phyloP scores from a whole-genome alignment of 495 filamentous ascomycete genomes.

The Chaetomidium leptoderma region DNA sequence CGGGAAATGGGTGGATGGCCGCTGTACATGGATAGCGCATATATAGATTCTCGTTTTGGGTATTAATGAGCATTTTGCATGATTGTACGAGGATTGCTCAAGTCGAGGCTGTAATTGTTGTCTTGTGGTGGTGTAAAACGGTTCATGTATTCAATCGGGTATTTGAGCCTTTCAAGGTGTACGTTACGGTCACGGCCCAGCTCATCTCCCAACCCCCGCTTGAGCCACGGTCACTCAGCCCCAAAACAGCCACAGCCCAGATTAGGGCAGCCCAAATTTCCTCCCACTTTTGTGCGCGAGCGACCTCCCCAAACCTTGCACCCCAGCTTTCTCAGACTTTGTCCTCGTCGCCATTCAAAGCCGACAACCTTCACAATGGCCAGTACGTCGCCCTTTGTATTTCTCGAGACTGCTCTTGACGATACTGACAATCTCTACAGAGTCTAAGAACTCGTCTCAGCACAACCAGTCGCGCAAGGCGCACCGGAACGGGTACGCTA shows the following conservation, averaged over 20 bases:
- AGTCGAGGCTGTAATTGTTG: background rate
- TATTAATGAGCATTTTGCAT: background rate
- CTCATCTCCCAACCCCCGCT: background rate
- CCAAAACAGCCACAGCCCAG: conserved; percentile 24
- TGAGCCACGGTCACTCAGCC: conserved; percentile 24
- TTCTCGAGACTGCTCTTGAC: background rate
- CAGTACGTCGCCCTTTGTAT: conserved; percentile 37
- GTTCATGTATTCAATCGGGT: too few species aligned
- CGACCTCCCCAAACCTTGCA: conserved; percentile 26
- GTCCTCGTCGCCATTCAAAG: conserved; percentile 30
- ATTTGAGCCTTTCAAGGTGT: background rate
- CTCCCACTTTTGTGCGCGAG: conserved; percentile 29
- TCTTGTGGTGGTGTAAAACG: background rate
- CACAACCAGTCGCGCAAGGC: conserved; percentile 96
- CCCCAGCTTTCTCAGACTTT: conserved; percentile 23
- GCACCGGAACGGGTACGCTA: conserved; percentile 88
- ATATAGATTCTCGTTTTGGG: conserved; percentile 13
- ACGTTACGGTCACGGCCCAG: background rate
- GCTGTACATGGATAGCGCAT: conserved; percentile 16
- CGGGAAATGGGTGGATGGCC: too few species aligned
- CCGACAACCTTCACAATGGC: conserved; percentile 46
- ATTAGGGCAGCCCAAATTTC: conserved; percentile 33
- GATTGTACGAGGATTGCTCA: background rate
- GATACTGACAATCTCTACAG: conserved; percentile 43
- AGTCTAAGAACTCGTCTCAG: conserved; percentile 99